These are phyloP conservation scores for Dissophora globulifera DNA, from an alignment of 192 early-diverging fungal species.

Conservation along the genomic window DNA sequence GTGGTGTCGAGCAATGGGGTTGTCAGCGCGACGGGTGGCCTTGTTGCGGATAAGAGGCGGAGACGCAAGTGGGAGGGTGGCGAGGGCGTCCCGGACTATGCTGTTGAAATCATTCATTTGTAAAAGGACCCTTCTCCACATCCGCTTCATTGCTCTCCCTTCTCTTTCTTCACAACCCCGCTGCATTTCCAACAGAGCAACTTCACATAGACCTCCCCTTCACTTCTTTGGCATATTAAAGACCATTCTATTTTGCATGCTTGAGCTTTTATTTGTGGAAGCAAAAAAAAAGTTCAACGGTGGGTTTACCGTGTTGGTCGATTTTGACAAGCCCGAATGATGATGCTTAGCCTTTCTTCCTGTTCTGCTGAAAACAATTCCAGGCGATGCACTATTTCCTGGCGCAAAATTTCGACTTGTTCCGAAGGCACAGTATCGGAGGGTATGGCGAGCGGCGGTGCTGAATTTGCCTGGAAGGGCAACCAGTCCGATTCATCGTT, in stretches of 20 bases:
- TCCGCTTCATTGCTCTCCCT: no score
- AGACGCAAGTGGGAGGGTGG: slow-evolving; percentile 57
- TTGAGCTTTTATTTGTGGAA: not conserved
- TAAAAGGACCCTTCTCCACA: slow-evolving; percentile 21
- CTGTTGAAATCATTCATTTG: slow-evolving; percentile 61
- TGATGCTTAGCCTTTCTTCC: slow-evolving; percentile 25
- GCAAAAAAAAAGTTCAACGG: not conserved
- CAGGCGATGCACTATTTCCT: slow-evolving; percentile 32
- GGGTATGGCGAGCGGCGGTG: no score
- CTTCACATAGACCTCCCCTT: not conserved
- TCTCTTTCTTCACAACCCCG: no score
- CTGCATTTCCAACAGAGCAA: no score
- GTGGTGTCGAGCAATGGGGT: not conserved
- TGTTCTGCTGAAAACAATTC: slow-evolving; percentile 37
- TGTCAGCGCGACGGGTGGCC: slow-evolving; percentile 18
- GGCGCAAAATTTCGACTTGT: slow-evolving; percentile 1
- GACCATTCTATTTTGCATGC: slow-evolving; percentile 1
- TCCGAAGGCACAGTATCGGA: not conserved
- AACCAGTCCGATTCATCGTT: slow-evolving; percentile 19
- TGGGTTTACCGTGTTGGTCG: not conserved
- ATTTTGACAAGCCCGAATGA: slow-evolving; percentile 7
- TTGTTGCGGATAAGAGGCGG: slow-evolving; percentile 51
- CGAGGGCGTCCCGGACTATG: slow-evolving; percentile 59
- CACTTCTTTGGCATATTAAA: slow-evolving; percentile 13
- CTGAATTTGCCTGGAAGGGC: slow-evolving; percentile 29